Evolutionary conservation across 768 basidiomycete genomes (phyloP), one percentile per base, ranked within the genome.

Genomic region (Fistulinella prunicolor): DNA sequence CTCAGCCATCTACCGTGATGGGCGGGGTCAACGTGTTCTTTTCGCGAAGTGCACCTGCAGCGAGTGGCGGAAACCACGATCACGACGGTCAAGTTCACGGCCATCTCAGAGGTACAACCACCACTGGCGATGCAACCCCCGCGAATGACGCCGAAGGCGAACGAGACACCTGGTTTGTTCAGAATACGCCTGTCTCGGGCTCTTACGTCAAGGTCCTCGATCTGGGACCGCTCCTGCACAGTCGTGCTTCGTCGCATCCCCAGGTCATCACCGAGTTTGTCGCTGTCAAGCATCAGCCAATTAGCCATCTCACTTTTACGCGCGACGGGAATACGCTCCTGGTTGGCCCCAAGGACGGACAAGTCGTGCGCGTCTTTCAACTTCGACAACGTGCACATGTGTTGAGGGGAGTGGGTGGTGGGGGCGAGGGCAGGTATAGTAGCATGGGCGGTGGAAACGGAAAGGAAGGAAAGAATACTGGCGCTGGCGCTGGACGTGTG

Each of bases 21-120:
- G 58, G 58, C 34, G 68, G 61, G 30, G 50, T 64, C 17, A 66
- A 65, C 41, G 62, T 71, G 58, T 77, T 81, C 56, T 82, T 82
- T 58, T 85, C 83, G 41, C 70, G 77, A 62, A 85, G 83, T 57
- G 82, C 83, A 1, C 85, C 85, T 8, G 76, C 75, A 35, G 68
- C 69, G 28, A 69, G 53, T 20, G 42, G 56, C 3, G 57, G 57
- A 29, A 48, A 51, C 32, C 43, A 52, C 32, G 32, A 52, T 35
- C 28, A 37, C 14, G 56, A 51, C 13, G 13, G 30, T 48, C 53
- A 44, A 28, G 36, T 3, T 44, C 39, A 36, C 29, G 35, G 43
- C 47, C 38, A 51, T 58, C 51, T 47, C 51, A 55, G 55, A 50
- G 63, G 56, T 28, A 26, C 43, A 20, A 32, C 13, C 13, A 45